Evolutionary conservation across 257 asterid species (phyloP).

Genomic region (Solanum chmielewskii): DNA sequence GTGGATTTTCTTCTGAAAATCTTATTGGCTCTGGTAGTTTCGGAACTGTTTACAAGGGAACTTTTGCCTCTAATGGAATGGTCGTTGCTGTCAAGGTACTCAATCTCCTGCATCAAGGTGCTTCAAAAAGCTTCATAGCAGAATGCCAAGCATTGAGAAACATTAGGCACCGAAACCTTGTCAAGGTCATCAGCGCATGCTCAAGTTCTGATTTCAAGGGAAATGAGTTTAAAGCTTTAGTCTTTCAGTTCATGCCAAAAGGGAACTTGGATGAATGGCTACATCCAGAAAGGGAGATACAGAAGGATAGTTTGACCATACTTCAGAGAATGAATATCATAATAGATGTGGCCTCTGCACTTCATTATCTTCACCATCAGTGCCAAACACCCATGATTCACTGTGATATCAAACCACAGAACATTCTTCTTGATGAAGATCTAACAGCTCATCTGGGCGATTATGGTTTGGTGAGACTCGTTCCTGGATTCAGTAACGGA

Average conservation of each 20-base stretch:
- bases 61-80: conserved; percentile 12
- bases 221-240: conserved; percentile 37
- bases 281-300: conserved; percentile 16
- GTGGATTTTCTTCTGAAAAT: conserved; percentile 23
- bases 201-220: conserved; percentile 33
- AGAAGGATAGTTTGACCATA: conserved; percentile 10
- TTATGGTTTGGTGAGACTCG: conserved; percentile 29
- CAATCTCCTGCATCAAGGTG: conserved; percentile 27
- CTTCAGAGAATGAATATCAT: conserved; percentile 28
- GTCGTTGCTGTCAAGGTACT: conserved; percentile 37
- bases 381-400: conserved; percentile 26
- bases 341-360: conserved; percentile 31
- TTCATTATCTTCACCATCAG: conserved; percentile 35
- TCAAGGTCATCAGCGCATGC: conserved; percentile 41
- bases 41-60: conserved; percentile 33
- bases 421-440: conserved; percentile 36
- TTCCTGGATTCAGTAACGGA: neutral
- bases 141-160: conserved; percentile 40
- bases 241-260: conserved; percentile 34
- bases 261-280: conserved; percentile 50
- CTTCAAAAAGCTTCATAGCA: conserved; percentile 30
- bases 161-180: conserved; percentile 37
- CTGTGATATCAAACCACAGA: conserved; percentile 45
- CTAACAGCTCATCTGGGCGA: conserved; percentile 36
- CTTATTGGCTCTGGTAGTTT: conserved; percentile 34